Percentiles rank a stretch among this genome's conserved stretches.
These are phyloP conservation scores for Kodamaea derodonti DNA, from an alignment of 1,139 yeast species.

Conservation along the genomic window DNA sequence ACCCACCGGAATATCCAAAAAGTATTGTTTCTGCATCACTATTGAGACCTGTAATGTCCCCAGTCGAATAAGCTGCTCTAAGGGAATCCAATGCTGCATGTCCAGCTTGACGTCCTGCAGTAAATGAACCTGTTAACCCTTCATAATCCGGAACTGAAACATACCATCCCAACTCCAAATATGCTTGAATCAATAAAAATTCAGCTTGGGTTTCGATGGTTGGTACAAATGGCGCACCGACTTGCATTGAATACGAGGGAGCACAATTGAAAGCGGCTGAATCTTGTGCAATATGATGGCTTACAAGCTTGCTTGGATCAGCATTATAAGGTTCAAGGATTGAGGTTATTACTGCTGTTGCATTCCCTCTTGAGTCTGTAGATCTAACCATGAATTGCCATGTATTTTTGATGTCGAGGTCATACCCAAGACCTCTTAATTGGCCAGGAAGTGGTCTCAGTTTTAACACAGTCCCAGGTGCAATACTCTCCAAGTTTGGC, in stretches of 20 bases:
- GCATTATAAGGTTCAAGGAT: slow-evolving; percentile 28
- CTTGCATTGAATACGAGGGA: slow-evolving; percentile 25
- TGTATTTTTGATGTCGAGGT: slow-evolving; percentile 10
- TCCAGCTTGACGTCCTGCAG: slow-evolving; percentile 26
- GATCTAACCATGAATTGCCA: slow-evolving; percentile 33
- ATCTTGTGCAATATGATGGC: slow-evolving; percentile 33
- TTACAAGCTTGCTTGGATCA: slow-evolving; percentile 22
- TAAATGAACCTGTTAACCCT: slow-evolving; percentile 24
- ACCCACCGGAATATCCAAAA: slow-evolving; percentile 28
- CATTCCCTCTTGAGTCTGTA: slow-evolving; percentile 26
- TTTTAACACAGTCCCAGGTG: slow-evolving; percentile 23
- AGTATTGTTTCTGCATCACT: slow-evolving; percentile 21
- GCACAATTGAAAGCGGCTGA: slow-evolving; percentile 25
- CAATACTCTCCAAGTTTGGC: slow-evolving; percentile 17
- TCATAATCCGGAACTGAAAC: slow-evolving; percentile 33
- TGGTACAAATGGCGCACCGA: slow-evolving; percentile 12
- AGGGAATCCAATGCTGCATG: slow-evolving; percentile 25
- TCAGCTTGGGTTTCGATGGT: slow-evolving; percentile 20
- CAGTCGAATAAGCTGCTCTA: slow-evolving; percentile 20
- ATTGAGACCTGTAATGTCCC: slow-evolving; percentile 19
- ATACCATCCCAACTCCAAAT: slow-evolving; percentile 25
- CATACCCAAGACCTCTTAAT: slow-evolving; percentile 12
- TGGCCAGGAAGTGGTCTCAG: slow-evolving; percentile 20
- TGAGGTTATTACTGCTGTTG: slow-evolving; percentile 29
- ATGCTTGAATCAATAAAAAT: slow-evolving; percentile 11